phyloP scores from a whole-genome alignment of 768 basidiomycete species.

The Kwoniella pini region DNA sequence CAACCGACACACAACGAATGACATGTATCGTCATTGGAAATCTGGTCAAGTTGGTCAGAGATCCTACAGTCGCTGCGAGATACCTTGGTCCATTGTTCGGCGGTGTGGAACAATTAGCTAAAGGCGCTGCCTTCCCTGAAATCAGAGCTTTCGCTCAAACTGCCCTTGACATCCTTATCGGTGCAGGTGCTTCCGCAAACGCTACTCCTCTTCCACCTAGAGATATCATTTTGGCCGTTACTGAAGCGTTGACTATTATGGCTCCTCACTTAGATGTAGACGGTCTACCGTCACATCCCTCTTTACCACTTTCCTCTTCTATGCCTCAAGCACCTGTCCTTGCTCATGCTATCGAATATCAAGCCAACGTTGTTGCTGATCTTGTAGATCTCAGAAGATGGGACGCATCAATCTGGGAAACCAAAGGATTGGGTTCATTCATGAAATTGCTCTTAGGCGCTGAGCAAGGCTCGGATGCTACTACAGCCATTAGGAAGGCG shows the following conservation, averaged over 20 bases:
- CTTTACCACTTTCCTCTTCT: slow-evolving; percentile 60
- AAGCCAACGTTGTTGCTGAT: slow-evolving; percentile 73
- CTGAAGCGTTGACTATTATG: slow-evolving; percentile 62
- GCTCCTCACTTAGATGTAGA: slow-evolving; percentile 63
- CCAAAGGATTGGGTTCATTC: slow-evolving; percentile 70
- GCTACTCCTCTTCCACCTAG: slow-evolving; percentile 70
- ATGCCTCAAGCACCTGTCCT: slow-evolving; percentile 62
- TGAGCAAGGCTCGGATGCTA: slow-evolving; percentile 48
- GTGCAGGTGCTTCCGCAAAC: slow-evolving; percentile 77
- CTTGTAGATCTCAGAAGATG: slow-evolving; percentile 61
- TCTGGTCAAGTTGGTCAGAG: slow-evolving; percentile 93
- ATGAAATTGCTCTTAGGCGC: slow-evolving; percentile 66
- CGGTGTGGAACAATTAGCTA: slow-evolving; percentile 85
- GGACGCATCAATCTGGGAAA: slow-evolving; percentile 53
- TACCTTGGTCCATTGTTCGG: slow-evolving; percentile 85
- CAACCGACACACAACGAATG: slow-evolving; percentile 93
- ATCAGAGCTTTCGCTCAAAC: slow-evolving; percentile 90
- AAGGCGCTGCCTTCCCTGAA: slow-evolving; percentile 92
- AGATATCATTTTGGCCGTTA: slow-evolving; percentile 67
- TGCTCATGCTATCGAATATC: slow-evolving; percentile 67
- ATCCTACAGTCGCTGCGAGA: slow-evolving; percentile 81
- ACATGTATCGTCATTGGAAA: slow-evolving; percentile 94
- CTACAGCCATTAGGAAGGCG: slow-evolving; percentile 63
- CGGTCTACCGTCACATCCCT: slow-evolving; percentile 57
- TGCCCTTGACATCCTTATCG: slow-evolving; percentile 74